These are phyloP conservation scores for Lachnellula arida DNA, from an alignment of 2,329 filamentous ascomycete species.

Conservation along the genomic window DNA sequence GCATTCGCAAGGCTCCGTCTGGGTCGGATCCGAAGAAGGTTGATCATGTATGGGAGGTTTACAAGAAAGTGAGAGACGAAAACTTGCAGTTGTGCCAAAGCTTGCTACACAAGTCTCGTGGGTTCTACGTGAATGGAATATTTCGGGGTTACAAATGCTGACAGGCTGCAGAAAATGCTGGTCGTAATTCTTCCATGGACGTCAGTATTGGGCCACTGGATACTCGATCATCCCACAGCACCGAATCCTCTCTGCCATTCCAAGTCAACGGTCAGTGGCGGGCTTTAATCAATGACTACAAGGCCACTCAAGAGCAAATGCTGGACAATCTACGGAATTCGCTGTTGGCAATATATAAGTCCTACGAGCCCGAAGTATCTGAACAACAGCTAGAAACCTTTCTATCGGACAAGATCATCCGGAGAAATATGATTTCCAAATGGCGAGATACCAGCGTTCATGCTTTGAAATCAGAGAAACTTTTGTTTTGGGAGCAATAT, in stretches of 20 bases:
- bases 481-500: conserved; percentile 41
- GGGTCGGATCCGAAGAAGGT: conserved; percentile 30
- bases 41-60: conserved; percentile 43
- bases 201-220: conserved; percentile 19
- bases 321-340: conserved; percentile 39
- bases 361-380: conserved; percentile 41
- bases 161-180: conserved; percentile 15
- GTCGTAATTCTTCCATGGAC: conserved; percentile 22
- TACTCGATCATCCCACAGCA: conserved; percentile 20
- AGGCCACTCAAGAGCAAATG: conserved; percentile 38
- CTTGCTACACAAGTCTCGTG: conserved; percentile 39
- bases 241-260: conserved; percentile 26
- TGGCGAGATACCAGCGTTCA: conserved; percentile 33
- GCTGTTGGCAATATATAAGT: conserved; percentile 42
- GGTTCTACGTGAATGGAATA: conserved; percentile 5
- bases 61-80: conserved; percentile 38
- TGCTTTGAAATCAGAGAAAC: conserved; percentile 40
- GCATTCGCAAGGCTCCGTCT: conserved; percentile 19
- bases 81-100: conserved; percentile 38
- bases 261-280: conserved; percentile 32
- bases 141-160: not conserved
- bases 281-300: conserved; percentile 42
- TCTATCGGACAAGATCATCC: conserved; percentile 39
- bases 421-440: conserved; percentile 39
- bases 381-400: conserved; percentile 40